phyloP scores from a whole-genome alignment of 2,329 filamentous ascomycete genomes.

The Calonectria pteridis region DNA sequence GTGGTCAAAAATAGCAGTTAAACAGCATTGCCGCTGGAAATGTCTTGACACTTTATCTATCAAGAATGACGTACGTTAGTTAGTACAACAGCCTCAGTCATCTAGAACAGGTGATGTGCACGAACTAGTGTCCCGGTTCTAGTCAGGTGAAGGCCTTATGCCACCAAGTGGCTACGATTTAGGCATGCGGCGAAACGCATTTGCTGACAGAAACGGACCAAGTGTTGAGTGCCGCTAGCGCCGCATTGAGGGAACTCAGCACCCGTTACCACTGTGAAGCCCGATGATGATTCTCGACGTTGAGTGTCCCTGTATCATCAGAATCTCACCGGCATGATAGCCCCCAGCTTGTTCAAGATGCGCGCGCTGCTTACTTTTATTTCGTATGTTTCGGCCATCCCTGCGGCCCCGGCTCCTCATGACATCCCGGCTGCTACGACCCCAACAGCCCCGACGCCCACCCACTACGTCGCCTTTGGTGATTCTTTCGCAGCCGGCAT shows the following conservation, averaged over 20 bases:
- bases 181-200: neutral
- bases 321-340: too few relatives aligned
- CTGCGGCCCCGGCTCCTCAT: neutral
- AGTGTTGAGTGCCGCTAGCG: neutral
- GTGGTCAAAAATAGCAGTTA: neutral
- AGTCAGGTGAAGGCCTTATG: neutral
- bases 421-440: neutral
- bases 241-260: neutral
- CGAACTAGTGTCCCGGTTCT: neutral
- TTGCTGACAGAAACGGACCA: neutral
- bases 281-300: neutral
- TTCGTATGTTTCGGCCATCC: neutral
- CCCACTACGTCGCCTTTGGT: slow-evolving; percentile 1
- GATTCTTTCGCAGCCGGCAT: slow-evolving; percentile 13
- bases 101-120: neutral
- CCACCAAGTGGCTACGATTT: neutral
- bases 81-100: neutral
- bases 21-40: neutral
- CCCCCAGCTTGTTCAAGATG: neutral
- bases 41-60: neutral
- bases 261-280: neutral
- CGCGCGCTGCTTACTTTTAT: neutral
- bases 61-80: neutral
- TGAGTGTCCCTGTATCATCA: neutral
- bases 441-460: neutral